Evolutionary conservation across 306 rosid species (phyloP).

Genomic region (Sophora flavescens): DNA sequence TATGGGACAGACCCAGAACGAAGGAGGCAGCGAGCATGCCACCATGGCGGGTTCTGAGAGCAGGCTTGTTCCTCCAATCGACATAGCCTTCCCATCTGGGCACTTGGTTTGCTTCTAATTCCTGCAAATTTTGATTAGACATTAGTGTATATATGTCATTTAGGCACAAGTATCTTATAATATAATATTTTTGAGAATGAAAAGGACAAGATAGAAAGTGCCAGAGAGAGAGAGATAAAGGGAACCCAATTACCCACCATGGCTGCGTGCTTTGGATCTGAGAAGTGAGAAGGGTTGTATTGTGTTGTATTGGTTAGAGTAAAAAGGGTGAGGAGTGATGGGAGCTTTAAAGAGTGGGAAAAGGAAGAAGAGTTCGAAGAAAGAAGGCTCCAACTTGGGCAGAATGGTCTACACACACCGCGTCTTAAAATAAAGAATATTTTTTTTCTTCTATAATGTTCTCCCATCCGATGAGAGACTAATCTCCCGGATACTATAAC

Average conservation of each 20-base stretch:
- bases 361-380: not conserved
- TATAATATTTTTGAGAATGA: not conserved
- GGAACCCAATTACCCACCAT: slow-evolving; percentile 51
- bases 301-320: slow-evolving; percentile 19
- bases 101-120: slow-evolving; percentile 52
- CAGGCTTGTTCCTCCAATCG: slow-evolving; percentile 83
- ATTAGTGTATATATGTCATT: not conserved
- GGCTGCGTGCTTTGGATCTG: slow-evolving; percentile 31
- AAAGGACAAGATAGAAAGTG: not conserved
- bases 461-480: no score
- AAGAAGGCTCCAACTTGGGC: no score
- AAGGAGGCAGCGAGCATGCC: slow-evolving; percentile 92
- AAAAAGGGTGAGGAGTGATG: slow-evolving; percentile 41
- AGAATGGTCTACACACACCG: no score
- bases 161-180: not conserved
- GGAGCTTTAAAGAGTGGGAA: slow-evolving; percentile 57
- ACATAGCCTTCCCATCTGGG: slow-evolving; percentile 88
- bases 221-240: not conserved
- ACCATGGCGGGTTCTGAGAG: slow-evolving; percentile 77
- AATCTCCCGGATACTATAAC: no score
- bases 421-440: no score
- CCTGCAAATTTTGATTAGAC: slow-evolving; percentile 45
- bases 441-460: no score
- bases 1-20: slow-evolving; percentile 69
- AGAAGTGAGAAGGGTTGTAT: not conserved